Evolutionary conservation across 306 rosid genomes (phyloP).

Genomic region (Prunus mongolica): DNA sequence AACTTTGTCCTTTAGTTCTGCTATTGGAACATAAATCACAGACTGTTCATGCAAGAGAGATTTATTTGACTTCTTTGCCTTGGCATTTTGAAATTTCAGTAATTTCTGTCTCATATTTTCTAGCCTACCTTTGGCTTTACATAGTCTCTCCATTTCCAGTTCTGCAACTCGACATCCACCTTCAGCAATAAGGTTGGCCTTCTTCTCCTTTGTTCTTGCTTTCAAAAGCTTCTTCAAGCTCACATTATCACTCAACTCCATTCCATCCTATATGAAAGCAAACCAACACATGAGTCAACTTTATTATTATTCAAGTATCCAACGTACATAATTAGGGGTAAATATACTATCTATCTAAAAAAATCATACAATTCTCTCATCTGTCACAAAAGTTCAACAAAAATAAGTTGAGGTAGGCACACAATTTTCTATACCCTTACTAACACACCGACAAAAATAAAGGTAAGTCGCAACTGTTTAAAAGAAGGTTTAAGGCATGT

Average conservation of each 20-base stretch:
- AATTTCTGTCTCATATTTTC: conserved; percentile 48
- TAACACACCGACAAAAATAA: background rate
- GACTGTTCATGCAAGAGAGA: conserved; percentile 22
- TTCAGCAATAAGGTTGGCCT: conserved; percentile 26
- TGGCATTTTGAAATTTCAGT: conserved; percentile 30
- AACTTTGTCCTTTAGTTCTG: conserved; percentile 66
- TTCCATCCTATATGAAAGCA: conserved; percentile 43
- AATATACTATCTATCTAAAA: background rate
- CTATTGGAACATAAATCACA: conserved; percentile 73
- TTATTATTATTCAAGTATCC: background rate
- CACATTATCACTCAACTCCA: conserved; percentile 57
- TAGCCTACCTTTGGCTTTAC: conserved; percentile 46
- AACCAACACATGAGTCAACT: background rate
- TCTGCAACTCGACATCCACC: conserved; percentile 48
- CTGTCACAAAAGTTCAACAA: background rate
- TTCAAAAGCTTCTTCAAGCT: conserved; percentile 71
- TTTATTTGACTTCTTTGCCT: conserved; percentile 30
- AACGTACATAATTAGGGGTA: background rate
- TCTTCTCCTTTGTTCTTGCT: conserved; percentile 41
- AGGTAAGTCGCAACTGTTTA: background rate
- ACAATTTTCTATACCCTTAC: background rate
- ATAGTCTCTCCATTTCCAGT: conserved; percentile 64
- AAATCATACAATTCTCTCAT: background rate
- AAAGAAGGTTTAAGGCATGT: background rate
- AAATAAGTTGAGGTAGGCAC: background rate